Evolutionary conservation across 768 basidiomycete genomes (phyloP), one percentile per base, ranked within the genome.

Genomic region (Hirschioporus abietinus): DNA sequence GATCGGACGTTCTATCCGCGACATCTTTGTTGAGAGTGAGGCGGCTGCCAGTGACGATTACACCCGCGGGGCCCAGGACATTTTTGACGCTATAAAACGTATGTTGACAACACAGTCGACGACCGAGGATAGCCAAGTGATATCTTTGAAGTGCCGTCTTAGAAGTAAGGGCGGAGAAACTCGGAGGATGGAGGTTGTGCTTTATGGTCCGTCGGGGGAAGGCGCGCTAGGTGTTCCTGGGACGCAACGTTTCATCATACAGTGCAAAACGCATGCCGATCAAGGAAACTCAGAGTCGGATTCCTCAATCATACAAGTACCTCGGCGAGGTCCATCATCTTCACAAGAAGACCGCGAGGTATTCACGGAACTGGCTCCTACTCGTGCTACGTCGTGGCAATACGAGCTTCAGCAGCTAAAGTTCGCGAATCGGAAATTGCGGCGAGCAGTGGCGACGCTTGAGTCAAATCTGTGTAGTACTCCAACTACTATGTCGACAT

Each of bases 401-500:
- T 96, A 94, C 71, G 93, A 95, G 78, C 80, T 96, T 62, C 90
- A 93, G 77, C 92, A 95, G 75, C 80, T 95, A 70, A 83, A 87
- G 72, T 88, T 88, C 71, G 81, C 83, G 64, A 94, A 93, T 72
- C 81, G 86, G 76, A 76, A 86, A 68, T 69, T 93, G 65, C 75
- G 75, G 64, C 89, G 90, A 60, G 90, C 93, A 71, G 68, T 88
- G 30, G 74, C 73, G 25, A 74, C 71, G 20, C 75, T 84, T 15
- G 83, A 83, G 72, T 20, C 12, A 6, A 52, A 52, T 20, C 20
- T 12, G 42, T 5, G 20, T 10, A 15, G 15, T 52, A 3, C 42
- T 20, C 12, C 42, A 3, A 15, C 42, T 52, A 52, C 42, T 15
- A 10, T 20, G 15, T 12, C 20, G 15, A 20, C 42, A 15, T 52